A percentile compares a stretch with the other conserved stretches of the same genome.
phyloP scores from a whole-genome alignment of 805 yeast species.

The Ogataea neopini region DNA sequence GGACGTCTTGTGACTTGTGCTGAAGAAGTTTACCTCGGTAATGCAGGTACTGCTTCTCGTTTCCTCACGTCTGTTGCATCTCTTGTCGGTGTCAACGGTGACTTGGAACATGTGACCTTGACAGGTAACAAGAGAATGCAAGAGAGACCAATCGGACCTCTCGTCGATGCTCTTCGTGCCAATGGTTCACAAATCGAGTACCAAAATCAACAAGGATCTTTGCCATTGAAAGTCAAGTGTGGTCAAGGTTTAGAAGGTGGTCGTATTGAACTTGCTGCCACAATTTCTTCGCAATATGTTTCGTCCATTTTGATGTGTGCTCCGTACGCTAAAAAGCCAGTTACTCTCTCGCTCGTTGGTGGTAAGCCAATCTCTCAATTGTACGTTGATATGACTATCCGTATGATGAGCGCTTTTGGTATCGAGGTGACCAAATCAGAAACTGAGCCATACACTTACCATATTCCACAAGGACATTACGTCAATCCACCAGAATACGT shows the following conservation, averaged over 20 bases:
- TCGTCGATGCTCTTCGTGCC: conserved; percentile 82
- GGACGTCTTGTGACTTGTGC: conserved; percentile 67
- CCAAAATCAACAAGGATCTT: conserved; percentile 72
- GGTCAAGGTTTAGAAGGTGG: conserved; percentile 84
- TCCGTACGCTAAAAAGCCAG: conserved; percentile 89
- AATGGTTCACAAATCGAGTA: conserved; percentile 81
- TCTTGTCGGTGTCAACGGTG: conserved; percentile 56
- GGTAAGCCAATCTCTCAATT: conserved; percentile 96
- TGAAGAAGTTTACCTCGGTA: conserved; percentile 82
- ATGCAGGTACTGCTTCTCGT: conserved; percentile 97
- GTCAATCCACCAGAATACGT: conserved; percentile 81
- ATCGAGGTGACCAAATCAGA: conserved; percentile 67
- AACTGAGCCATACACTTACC: conserved; percentile 80
- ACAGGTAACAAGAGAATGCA: conserved; percentile 98
- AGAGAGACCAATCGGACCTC: conserved; percentile 94
- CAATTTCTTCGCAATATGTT: conserved; percentile 96
- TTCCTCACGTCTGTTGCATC: conserved; percentile 91
- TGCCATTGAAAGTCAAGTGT: conserved; percentile 75
- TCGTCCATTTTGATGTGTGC: conserved; percentile 97
- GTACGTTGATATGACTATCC: conserved; percentile 95
- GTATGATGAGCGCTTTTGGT: conserved; percentile 93
- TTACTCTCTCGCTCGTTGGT: conserved; percentile 84
- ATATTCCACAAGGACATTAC: conserved; percentile 83
- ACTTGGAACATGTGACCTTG: conserved; percentile 52
- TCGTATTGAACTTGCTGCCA: conserved; percentile 88